Conservation (phyloP, 2,329 filamentous ascomycete species). For the Fusarium coicis region DNA sequence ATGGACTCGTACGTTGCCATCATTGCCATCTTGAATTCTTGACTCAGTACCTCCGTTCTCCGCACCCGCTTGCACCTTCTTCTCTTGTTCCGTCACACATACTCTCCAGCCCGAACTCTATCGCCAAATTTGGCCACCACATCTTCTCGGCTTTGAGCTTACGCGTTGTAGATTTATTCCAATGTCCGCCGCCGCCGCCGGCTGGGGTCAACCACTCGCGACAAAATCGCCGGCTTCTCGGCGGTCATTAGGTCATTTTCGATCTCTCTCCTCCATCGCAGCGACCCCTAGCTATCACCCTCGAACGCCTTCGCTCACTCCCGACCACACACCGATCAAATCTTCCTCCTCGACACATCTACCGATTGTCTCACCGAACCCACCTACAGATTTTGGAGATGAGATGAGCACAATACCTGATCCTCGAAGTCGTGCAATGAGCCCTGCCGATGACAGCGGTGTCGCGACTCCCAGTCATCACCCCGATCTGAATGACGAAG, state of each 20-base stretch:
- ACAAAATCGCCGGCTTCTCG: conserved; percentile 42
- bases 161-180: conserved; percentile 58
- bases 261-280: conserved; percentile 65
- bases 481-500: conserved; percentile 74
- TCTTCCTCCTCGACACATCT: conserved; percentile 52
- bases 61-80: conserved; percentile 9
- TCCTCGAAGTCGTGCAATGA: conserved; percentile 65
- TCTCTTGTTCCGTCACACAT: conserved; percentile 9
- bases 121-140: conserved; percentile 18
- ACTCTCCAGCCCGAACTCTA: conserved; percentile 18
- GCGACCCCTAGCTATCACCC: conserved; percentile 52
- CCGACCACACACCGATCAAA: conserved; percentile 54
- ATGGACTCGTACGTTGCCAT: conserved; percentile 48
- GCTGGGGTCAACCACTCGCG: conserved; percentile 60
- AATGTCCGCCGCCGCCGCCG: conserved; percentile 56
- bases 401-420: conserved; percentile 77
- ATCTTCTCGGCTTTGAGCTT: conserved; percentile 14
- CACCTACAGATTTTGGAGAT: conserved; percentile 61
- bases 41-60: conserved; percentile 19
- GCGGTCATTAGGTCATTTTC: conserved; percentile 60
- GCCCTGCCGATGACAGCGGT: conserved; percentile 54
- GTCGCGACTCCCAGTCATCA: conserved; percentile 55
- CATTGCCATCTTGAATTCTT: conserved; percentile 27
- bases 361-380: conserved; percentile 51
- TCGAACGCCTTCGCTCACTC: conserved; percentile 49